Conservation (phyloP, 164 flowering plant genomes). For the Nelumbo lutea region DNA sequence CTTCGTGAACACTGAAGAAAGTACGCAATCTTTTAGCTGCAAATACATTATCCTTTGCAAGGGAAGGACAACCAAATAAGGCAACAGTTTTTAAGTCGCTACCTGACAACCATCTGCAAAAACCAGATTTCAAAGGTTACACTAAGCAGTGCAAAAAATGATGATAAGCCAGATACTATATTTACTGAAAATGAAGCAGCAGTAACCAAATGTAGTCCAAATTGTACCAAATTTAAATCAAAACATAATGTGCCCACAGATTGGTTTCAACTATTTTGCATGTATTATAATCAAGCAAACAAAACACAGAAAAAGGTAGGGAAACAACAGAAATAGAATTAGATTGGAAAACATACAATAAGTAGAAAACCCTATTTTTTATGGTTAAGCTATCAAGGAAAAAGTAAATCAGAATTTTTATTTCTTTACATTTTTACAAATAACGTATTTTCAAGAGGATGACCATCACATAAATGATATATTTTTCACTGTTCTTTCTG, state of each 20-base stretch:
- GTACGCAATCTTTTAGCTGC: constrained; percentile 67
- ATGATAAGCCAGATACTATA: neutral
- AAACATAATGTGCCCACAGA: neutral
- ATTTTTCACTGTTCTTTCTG: too few species aligned
- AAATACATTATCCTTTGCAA: constrained; percentile 34
- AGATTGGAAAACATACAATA: too few species aligned
- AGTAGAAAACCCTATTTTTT: too few species aligned
- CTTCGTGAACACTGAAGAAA: constrained; percentile 59
- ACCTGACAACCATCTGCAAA: constrained; percentile 69
- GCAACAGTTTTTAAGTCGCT: constrained; percentile 66
- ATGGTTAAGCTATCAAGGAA: too few species aligned
- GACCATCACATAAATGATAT: too few species aligned
- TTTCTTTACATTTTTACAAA: too few species aligned
- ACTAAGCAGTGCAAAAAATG: neutral
- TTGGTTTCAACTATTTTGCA: neutral
- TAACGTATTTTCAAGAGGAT: too few species aligned
- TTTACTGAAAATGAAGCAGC: neutral
- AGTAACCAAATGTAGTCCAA: neutral
- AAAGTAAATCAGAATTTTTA: too few species aligned
- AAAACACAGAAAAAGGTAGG: too few species aligned
- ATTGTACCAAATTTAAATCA: neutral
- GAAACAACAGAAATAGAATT: too few species aligned
- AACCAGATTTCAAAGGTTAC: neutral
- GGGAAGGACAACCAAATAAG: constrained; percentile 76
- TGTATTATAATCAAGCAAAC: too few species aligned